Percentiles rank a stretch among this genome's conserved stretches.
Evolutionary conservation across 306 rosid genomes (phyloP).

Genomic region (Cucumis melo): DNA sequence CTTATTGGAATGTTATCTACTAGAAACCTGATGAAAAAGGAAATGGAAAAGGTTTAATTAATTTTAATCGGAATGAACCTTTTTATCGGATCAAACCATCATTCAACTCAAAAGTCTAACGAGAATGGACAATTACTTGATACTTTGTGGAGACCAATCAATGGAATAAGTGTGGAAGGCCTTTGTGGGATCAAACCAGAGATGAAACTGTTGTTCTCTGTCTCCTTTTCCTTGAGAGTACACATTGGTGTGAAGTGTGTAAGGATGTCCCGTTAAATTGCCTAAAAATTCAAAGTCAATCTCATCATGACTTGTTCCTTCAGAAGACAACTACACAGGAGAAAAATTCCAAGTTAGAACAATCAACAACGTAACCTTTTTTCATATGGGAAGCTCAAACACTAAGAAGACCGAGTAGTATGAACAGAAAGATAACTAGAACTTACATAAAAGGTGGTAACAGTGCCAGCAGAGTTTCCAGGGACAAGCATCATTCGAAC

Average conservation of each 20-base stretch:
- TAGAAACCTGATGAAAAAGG: background rate
- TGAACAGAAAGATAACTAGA: too few species aligned
- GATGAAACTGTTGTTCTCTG: constrained; percentile 32
- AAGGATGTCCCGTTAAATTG: constrained; percentile 24
- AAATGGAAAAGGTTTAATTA: background rate
- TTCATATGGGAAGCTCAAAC: too few species aligned
- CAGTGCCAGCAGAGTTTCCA: constrained; percentile 84
- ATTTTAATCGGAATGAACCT: background rate
- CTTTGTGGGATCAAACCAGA: constrained; percentile 37
- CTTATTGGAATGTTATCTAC: constrained; percentile 27
- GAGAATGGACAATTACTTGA: constrained; percentile 15
- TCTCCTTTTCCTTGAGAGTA: constrained; percentile 23
- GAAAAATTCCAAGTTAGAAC: background rate
- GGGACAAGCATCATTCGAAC: constrained; percentile 65
- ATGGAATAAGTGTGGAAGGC: constrained; percentile 32
- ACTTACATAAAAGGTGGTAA: constrained; percentile 50
- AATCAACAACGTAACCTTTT: too few species aligned
- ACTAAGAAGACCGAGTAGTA: too few species aligned
- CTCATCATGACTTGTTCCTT: constrained; percentile 31
- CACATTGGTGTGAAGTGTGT: constrained; percentile 29
- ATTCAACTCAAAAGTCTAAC: too few species aligned
- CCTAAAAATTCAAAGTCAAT: constrained; percentile 39
- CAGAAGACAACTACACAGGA: constrained; percentile 42
- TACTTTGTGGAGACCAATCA: constrained; percentile 22
- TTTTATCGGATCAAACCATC: too few species aligned